phyloP scores from a whole-genome alignment of 1,284 basidiomycete species.

The Exobasidium rhododendri region DNA sequence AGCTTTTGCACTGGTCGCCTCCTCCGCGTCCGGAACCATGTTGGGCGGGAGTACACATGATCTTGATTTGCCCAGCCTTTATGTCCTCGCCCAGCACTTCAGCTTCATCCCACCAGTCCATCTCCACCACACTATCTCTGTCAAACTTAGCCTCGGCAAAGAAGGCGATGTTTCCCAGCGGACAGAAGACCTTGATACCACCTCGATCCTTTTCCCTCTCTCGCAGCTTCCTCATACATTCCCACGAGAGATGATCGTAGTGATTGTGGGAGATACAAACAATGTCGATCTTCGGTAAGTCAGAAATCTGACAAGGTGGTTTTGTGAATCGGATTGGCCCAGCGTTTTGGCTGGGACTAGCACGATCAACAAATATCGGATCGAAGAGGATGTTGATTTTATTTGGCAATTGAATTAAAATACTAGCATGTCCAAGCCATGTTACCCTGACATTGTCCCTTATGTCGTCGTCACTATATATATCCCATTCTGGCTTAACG shows the following conservation, averaged over 20 bases:
- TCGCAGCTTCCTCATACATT: slow-evolving; percentile 38
- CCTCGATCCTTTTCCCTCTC: slow-evolving; percentile 20
- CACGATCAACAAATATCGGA: slow-evolving; percentile 50
- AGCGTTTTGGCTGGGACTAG: slow-evolving; percentile 43
- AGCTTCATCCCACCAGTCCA: slow-evolving; percentile 52
- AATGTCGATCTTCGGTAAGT: slow-evolving; percentile 43
- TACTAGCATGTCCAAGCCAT: slow-evolving; percentile 23
- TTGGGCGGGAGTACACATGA: slow-evolving; percentile 50
- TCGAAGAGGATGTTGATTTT: slow-evolving; percentile 43
- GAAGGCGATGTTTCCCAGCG: slow-evolving; percentile 48
- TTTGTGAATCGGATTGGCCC: slow-evolving; percentile 40
- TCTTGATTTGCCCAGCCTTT: slow-evolving; percentile 2
- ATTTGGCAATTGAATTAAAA: slow-evolving; percentile 17
- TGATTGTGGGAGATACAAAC: slow-evolving; percentile 52
- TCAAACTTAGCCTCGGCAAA: slow-evolving; percentile 17
- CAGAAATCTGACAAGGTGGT: slow-evolving; percentile 34
- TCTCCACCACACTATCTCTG: slow-evolving; percentile 33
- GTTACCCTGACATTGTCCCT: slow-evolving; percentile 15
- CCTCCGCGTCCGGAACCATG: slow-evolving; percentile 44
- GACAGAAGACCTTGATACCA: slow-evolving; percentile 39
- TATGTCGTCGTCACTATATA: neutral
- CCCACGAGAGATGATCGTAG: slow-evolving; percentile 49
- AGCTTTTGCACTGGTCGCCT: slow-evolving; percentile 32
- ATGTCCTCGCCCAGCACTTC: slow-evolving; percentile 9
- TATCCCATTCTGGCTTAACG: slow-evolving; percentile 4